Percentiles rank a stretch among this genome's conserved stretches.
phyloP scores from a whole-genome alignment of 2,329 filamentous ascomycete species.

The Aspergillus hortae region DNA sequence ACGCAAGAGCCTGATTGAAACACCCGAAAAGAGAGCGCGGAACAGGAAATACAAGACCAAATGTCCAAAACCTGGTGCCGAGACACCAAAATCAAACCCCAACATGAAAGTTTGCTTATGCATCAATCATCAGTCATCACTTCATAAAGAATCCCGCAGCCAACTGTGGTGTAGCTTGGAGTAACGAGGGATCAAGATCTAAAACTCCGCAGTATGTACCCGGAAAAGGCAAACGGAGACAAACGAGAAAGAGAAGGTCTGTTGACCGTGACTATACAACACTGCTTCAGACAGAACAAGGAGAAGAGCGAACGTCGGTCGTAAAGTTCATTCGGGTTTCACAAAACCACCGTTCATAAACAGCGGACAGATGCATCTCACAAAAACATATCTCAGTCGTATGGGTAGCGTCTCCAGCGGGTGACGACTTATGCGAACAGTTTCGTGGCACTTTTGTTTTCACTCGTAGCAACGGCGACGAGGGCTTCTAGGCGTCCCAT shows the following conservation, averaged over 20 bases:
- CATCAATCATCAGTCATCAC: constrained; percentile 38
- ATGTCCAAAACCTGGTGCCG: background rate
- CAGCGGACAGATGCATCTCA: background rate
- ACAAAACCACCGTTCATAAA: too few species aligned
- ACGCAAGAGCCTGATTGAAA: constrained; percentile 3
- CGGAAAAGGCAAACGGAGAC: constrained; percentile 9
- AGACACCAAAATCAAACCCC: constrained; percentile 1
- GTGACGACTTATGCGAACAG: constrained; percentile 23
- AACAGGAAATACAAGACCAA: constrained; percentile 1
- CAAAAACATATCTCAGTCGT: background rate
- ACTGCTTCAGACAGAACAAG: constrained; percentile 9
- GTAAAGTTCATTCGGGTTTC: background rate
- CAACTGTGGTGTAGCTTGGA: constrained; percentile 13
- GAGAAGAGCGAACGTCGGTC: constrained; percentile 1
- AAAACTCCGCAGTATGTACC: constrained; percentile 14
- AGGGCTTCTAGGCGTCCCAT: constrained; percentile 50
- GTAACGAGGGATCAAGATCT: constrained; percentile 15
- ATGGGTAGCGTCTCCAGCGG: background rate
- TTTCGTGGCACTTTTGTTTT: constrained; percentile 37
- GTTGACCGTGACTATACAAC: constrained; percentile 16
- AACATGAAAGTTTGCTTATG: constrained; percentile 25
- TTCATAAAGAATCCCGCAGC: constrained; percentile 27
- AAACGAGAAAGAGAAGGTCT: constrained; percentile 9
- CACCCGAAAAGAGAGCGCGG: background rate
- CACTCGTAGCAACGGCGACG: constrained; percentile 49